Base-by-base conservation (phyloP, 768 basidiomycete species). In the Pisolithus albus region DNA sequence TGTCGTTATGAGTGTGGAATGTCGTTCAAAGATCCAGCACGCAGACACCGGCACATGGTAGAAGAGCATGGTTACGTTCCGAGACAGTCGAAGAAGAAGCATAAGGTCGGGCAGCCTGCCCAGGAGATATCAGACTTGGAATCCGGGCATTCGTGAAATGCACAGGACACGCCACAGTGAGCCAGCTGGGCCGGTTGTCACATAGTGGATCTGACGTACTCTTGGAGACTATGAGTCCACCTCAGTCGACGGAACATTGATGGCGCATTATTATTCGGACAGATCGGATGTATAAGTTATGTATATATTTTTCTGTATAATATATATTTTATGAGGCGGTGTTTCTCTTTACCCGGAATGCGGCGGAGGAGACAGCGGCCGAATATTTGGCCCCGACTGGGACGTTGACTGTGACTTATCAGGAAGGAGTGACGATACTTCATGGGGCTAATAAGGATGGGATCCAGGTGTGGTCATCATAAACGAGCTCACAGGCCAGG, bases 1-100 rank as follows among this genome's bases (percentile, higher is more conserved):
- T 80, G 80, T 60, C 75, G 69, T 19, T 80, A 67, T 51, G 64
- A 63, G 13, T 85, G 84, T 54, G 73, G 69, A 10, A 70, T 73
- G 56, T 64, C 66, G 13, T 86, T 84, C 71, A 82, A 78, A 49
- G 84, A 86, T 58, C 82, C 82, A 16, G 82, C 84, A 4, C 73
- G 82, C 48, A 70, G 82, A 41, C 81, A 82, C 56, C 71, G 80
- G 36, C 84, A 84, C 62, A 76, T 80, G 66, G 71, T 76, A 18
- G 69, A 74, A 10, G 67, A 61, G 18, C 82, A 84, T 56, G 72
- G 72, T 19, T 79, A 83, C 52, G 48, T 74, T 18, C 76, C 80
- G 3, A 73, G 70, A 43, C 66, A 72, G 24, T 72, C 69, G 37
- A 64, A 73, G 51, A 76, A 71, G 61, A 78, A 76, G 55, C 72